phyloP scores from a whole-genome alignment of 169 alveolate genomes.

The Eimeria praecox region DNA sequence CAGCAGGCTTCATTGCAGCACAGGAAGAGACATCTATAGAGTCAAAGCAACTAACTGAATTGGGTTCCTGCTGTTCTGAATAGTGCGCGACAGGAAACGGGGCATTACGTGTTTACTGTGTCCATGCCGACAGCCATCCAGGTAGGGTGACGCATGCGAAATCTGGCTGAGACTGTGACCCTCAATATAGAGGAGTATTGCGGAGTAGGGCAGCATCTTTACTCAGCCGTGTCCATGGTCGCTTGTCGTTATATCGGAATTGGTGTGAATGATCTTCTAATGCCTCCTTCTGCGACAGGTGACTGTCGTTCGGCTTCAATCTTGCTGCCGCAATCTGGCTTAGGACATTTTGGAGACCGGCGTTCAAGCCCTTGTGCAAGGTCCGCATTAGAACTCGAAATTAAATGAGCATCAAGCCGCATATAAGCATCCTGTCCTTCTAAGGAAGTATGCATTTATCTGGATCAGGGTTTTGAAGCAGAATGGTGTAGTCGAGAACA shows the following conservation, averaged over 20 bases:
- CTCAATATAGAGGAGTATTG: background rate
- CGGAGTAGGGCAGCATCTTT: background rate
- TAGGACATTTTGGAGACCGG: background rate
- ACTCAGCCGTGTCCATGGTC: background rate
- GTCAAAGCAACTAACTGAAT: background rate
- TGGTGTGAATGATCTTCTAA: too few species aligned
- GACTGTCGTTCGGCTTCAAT: background rate
- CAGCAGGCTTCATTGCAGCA: background rate
- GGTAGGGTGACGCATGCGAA: background rate
- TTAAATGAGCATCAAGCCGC: background rate
- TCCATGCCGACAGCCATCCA: background rate
- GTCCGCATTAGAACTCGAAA: background rate
- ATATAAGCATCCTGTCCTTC: background rate
- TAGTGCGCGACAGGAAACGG: background rate
- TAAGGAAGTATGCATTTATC: background rate
- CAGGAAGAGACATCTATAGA: background rate
- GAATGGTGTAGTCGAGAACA: background rate
- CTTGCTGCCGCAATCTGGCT: background rate
- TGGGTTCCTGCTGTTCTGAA: background rate
- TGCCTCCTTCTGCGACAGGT: background rate
- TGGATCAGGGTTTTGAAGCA: background rate
- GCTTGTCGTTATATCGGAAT: too few species aligned
- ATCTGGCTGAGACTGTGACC: background rate
- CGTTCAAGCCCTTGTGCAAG: background rate
- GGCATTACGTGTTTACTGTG: background rate